Evolutionary conservation across 1,284 basidiomycete species (phyloP).

Genomic region (Tranzscheliella williamsii): DNA sequence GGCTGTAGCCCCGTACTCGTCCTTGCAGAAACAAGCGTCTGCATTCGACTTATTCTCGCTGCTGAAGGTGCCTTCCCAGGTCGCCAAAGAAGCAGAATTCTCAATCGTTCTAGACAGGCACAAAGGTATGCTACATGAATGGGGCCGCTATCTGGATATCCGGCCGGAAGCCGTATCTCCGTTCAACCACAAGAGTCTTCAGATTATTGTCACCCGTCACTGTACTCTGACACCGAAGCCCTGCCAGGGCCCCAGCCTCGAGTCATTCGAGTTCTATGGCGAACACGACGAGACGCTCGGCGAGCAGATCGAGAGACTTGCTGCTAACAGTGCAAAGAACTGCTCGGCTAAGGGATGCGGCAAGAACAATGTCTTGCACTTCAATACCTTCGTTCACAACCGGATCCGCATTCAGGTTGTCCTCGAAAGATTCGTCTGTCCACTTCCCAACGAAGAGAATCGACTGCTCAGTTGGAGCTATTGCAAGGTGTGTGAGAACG

Average conservation of each 20-base stretch:
- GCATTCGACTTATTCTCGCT: constrained; percentile 30
- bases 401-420: constrained; percentile 78
- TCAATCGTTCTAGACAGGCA: constrained; percentile 35
- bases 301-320: constrained; percentile 82
- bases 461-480: constrained; percentile 89
- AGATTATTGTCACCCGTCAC: constrained; percentile 73
- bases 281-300: constrained; percentile 89
- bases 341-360: constrained; percentile 84
- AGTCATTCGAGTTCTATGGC: constrained; percentile 85
- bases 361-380: constrained; percentile 79
- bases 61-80: constrained; percentile 30
- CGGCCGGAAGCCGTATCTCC: constrained; percentile 71
- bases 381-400: constrained; percentile 85
- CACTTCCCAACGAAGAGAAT: constrained; percentile 66
- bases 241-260: constrained; percentile 65
- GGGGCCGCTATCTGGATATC: constrained; percentile 36
- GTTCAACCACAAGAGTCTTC: constrained; percentile 89
- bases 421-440: constrained; percentile 57
- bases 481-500: constrained; percentile 68
- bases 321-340: constrained; percentile 70
- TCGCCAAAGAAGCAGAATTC: constrained; percentile 36
- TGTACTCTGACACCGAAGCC: constrained; percentile 67
- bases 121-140: constrained; percentile 23
- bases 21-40: constrained; percentile 20
- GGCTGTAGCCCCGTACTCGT: constrained; percentile 1